phyloP scores from a whole-genome alignment of 345 rosid genomes.

The Salix caprea region DNA sequence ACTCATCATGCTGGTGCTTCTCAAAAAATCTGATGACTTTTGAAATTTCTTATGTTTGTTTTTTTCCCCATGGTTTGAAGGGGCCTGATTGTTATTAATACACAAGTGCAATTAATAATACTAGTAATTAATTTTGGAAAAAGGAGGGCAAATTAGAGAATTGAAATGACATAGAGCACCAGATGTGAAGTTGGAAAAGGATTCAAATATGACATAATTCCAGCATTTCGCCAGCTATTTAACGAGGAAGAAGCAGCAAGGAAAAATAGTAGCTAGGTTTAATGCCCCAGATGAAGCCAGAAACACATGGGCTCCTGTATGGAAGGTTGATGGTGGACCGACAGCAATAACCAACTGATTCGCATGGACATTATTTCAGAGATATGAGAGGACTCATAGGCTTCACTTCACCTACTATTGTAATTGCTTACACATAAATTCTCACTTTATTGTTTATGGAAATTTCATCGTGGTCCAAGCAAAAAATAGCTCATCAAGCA shows the following conservation, averaged over 20 bases:
- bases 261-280: background rate
- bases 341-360: background rate
- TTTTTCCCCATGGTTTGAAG: background rate
- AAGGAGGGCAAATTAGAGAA: background rate
- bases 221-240: background rate
- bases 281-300: background rate
- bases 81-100: background rate
- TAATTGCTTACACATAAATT: background rate
- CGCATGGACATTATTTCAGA: background rate
- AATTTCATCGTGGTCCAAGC: background rate
- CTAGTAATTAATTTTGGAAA: background rate
- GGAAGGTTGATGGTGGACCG: background rate
- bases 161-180: background rate
- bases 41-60: too few species aligned
- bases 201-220: background rate
- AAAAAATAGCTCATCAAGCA: background rate
- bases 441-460: background rate
- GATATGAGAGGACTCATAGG: background rate
- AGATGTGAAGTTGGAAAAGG: background rate
- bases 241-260: background rate
- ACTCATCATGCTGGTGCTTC: background rate
- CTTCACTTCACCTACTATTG: background rate
- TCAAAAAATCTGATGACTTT: background rate
- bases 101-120: background rate
- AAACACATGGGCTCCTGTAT: background rate